Percentiles rank a stretch among this genome's conserved stretches.
Conservation (phyloP, 805 yeast species). For the Candida andamanensis region DNA sequence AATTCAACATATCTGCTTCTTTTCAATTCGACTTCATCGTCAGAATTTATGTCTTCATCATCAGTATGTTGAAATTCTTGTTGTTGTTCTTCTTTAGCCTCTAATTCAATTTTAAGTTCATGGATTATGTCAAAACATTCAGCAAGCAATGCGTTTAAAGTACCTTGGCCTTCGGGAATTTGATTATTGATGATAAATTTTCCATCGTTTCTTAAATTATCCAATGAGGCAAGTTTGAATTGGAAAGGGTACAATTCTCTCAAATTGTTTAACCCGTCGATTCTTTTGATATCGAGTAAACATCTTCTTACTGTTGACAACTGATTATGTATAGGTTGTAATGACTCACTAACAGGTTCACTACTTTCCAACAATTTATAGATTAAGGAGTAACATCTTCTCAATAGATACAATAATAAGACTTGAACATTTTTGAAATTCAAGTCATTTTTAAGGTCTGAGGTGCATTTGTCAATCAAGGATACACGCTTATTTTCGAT, state of each 20-base stretch:
- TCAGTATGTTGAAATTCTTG: conserved; percentile 14
- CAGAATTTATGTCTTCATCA: conserved; percentile 29
- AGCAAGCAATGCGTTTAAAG: conserved; percentile 82
- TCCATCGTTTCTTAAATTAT: conserved; percentile 83
- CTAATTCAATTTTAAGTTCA: conserved; percentile 82
- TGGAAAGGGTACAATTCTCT: conserved; percentile 95
- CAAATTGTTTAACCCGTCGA: conserved; percentile 84
- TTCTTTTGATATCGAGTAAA: conserved; percentile 79
- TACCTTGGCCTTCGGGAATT: conserved; percentile 97
- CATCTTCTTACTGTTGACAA: conserved; percentile 87
- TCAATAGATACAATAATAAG: conserved; percentile 66
- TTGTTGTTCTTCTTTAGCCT: conserved; percentile 47
- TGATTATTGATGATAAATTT: conserved; percentile 83
- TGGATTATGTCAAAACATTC: conserved; percentile 93
- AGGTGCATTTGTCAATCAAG: conserved; percentile 10
- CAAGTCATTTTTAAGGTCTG: conserved; percentile 13
- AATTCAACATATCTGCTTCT: conserved; percentile 39
- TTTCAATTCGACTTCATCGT: conserved; percentile 42
- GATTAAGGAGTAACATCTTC: conserved; percentile 88
- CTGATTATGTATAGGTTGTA: conserved; percentile 92
- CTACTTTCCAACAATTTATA: conserved; percentile 85
- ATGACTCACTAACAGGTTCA: conserved; percentile 92
- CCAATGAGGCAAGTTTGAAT: conserved; percentile 86
- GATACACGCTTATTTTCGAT: conserved; percentile 70
- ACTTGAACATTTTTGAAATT: conserved; percentile 32